Evolutionary conservation across 257 asterid species (phyloP), one percentile per base, ranked within the genome.

Genomic region (Solanum rostratum): DNA sequence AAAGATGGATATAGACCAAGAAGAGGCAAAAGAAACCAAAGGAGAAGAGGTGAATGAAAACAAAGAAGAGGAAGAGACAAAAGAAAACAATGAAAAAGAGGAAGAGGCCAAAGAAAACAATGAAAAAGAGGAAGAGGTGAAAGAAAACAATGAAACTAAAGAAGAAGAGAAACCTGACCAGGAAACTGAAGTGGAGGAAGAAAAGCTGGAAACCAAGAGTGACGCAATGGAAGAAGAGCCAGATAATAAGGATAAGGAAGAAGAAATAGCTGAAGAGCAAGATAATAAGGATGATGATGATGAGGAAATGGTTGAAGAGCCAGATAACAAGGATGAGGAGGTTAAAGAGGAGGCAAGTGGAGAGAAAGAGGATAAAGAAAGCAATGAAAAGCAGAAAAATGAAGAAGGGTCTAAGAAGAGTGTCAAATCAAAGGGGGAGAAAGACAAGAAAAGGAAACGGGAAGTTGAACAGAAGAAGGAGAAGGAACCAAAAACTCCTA

Each of bases 401-500:
- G 89, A 43, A 88, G 86, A 88, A 83, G 86, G 84, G 43, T 88
- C 90, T 3, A 94, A 91, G 86, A 92, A 91, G 86, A 94, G 93
- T 70, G 85, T 91, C 22, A 91, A 93, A 86, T 80, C 89, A 24
- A 92, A 90, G 88, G 83, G 87, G 50, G 87, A 89, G 65, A 91
- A 79, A 50, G 90, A 82, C 46, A 89, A 59, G 49, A 86, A 45
- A 81, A 88, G 87, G 90, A 88, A 90, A 82, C 90, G 89, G 45
- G 92, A 88, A 65, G 85, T 84, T 29, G 89, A 57, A 65, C 60
- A 80, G 89, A 89, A 63, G 92, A 88, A 69, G 85, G 84, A 24
- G 89, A 71, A 69, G 85, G 97, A 91, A 86, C 92, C 92, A 5
- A 97, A 88, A 82, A 92, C 99, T 37, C 95, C 97, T 18, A 83